Evolutionary conservation across 129 eudicot genomes (phyloP).

Genomic region (Ambrosia trifida): DNA sequence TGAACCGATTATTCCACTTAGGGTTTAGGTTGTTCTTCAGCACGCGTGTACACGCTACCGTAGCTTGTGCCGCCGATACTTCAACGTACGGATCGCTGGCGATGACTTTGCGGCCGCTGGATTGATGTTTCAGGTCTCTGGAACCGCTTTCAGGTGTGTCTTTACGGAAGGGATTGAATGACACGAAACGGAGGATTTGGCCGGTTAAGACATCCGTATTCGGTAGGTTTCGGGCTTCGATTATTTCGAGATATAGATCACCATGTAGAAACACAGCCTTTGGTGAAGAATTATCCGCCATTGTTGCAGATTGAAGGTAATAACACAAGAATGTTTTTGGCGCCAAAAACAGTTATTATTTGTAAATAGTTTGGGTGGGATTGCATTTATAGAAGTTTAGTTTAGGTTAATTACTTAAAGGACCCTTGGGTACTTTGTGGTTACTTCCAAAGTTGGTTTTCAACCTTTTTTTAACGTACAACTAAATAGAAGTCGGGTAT

Average conservation of each 20-base stretch:
- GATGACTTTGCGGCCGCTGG: conserved; percentile 59
- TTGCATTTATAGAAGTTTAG: no score
- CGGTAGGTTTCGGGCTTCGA: conserved; percentile 65
- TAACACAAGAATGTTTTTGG: neutral
- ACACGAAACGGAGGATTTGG: conserved; percentile 61
- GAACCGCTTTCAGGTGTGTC: conserved; percentile 29
- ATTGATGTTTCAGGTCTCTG: conserved; percentile 26
- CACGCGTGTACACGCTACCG: conserved; percentile 85
- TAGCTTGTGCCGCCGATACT: conserved; percentile 70
- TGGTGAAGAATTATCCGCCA: conserved; percentile 40
- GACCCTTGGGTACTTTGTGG: neutral
- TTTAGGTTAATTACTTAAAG: no score
- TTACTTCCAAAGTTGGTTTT: conserved; percentile 13
- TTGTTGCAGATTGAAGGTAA: conserved; percentile 16
- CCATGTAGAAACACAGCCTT: conserved; percentile 63
- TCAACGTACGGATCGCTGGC: conserved; percentile 97
- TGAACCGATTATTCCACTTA: conserved; percentile 62
- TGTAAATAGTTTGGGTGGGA: no score
- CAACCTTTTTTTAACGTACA: no score
- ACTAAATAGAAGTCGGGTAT: no score
- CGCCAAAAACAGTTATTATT: conserved; percentile 16
- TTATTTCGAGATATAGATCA: conserved; percentile 59
- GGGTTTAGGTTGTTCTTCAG: conserved; percentile 74
- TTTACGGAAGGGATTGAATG: conserved; percentile 49
- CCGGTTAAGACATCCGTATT: conserved; percentile 81